Percentiles rank a stretch among this genome's conserved stretches.
phyloP scores from a whole-genome alignment of 192 early-diverging fungal genomes.

The Martensiomyces pterosporus region DNA sequence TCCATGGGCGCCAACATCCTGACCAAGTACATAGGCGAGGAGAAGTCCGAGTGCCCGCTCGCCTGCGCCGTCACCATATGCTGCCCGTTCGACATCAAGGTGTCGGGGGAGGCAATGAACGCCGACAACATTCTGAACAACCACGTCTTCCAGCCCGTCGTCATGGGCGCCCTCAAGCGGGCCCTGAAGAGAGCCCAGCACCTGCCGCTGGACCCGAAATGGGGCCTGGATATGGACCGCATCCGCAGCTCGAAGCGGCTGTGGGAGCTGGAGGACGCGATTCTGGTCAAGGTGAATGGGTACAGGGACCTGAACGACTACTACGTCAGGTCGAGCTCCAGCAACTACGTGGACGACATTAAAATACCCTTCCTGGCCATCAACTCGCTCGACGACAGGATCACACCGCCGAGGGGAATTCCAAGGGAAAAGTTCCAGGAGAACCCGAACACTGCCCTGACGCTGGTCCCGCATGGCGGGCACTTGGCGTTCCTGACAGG shows the following conservation, averaged over 20 bases:
- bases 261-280: slow-evolving; percentile 74
- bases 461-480: slow-evolving; percentile 76
- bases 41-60: slow-evolving; percentile 62
- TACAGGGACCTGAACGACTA: slow-evolving; percentile 78
- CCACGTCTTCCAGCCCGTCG: slow-evolving; percentile 54
- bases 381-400: slow-evolving; percentile 80
- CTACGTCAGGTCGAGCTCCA: slow-evolving; percentile 58
- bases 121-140: slow-evolving; percentile 53
- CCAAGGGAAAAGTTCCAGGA: slow-evolving; percentile 63
- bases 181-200: slow-evolving; percentile 43
- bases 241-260: slow-evolving; percentile 58
- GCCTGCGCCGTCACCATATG: slow-evolving; percentile 69
- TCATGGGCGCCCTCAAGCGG: slow-evolving; percentile 53
- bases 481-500: slow-evolving; percentile 79
- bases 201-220: slow-evolving; percentile 28
- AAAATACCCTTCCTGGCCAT: slow-evolving; percentile 76
- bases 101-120: slow-evolving; percentile 43
- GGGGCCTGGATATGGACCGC: slow-evolving; percentile 41
- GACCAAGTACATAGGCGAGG: slow-evolving; percentile 82
- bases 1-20: slow-evolving; percentile 91
- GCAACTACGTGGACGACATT: slow-evolving; percentile 55
- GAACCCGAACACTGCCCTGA: slow-evolving; percentile 78
- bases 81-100: slow-evolving; percentile 81
- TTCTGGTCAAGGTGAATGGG: slow-evolving; percentile 64
- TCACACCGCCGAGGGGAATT: slow-evolving; percentile 61